Conservation (phyloP, 768 basidiomycete species). For the Gautieria morchelliformis region DNA sequence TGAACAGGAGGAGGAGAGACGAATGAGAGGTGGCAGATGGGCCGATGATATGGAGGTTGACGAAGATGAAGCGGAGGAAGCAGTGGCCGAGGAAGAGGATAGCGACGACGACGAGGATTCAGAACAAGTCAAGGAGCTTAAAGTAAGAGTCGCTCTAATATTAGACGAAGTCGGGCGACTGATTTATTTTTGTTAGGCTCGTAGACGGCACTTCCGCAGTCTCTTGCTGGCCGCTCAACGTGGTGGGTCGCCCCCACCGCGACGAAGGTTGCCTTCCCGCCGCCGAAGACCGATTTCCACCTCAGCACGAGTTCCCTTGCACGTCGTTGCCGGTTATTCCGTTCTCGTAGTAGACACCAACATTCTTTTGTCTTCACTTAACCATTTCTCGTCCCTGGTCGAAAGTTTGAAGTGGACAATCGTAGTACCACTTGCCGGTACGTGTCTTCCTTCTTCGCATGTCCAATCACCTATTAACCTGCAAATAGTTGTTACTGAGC, state of each 20-base stretch:
- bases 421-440: slow-evolving; percentile 70
- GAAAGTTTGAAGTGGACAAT: slow-evolving; percentile 81
- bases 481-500: slow-evolving; percentile 74
- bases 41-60: slow-evolving; percentile 64
- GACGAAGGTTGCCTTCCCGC: slow-evolving; percentile 21
- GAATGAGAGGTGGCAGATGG: slow-evolving; percentile 47
- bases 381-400: slow-evolving; percentile 62
- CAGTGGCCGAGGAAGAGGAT: slow-evolving; percentile 36
- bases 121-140: slow-evolving; percentile 68
- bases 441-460: slow-evolving; percentile 10
- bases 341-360: slow-evolving; percentile 92
- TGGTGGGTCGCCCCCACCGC: slow-evolving; percentile 17
- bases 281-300: slow-evolving; percentile 17
- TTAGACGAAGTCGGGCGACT: slow-evolving; percentile 9
- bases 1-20: slow-evolving; percentile 59
- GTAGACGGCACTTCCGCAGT: slow-evolving; percentile 61
- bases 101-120: slow-evolving; percentile 54
- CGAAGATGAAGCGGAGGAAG: slow-evolving; percentile 36
- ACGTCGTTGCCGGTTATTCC: slow-evolving; percentile 77
- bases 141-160: slow-evolving; percentile 38
- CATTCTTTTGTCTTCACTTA: slow-evolving; percentile 77
- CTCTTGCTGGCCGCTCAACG: slow-evolving; percentile 46
- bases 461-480: slow-evolving; percentile 7
- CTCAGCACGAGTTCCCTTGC: slow-evolving; percentile 32
- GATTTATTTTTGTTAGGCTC: slow-evolving; percentile 38